Evolutionary conservation across 2,329 filamentous ascomycete genomes (phyloP).

Genomic region (Metarhizium humberi): DNA sequence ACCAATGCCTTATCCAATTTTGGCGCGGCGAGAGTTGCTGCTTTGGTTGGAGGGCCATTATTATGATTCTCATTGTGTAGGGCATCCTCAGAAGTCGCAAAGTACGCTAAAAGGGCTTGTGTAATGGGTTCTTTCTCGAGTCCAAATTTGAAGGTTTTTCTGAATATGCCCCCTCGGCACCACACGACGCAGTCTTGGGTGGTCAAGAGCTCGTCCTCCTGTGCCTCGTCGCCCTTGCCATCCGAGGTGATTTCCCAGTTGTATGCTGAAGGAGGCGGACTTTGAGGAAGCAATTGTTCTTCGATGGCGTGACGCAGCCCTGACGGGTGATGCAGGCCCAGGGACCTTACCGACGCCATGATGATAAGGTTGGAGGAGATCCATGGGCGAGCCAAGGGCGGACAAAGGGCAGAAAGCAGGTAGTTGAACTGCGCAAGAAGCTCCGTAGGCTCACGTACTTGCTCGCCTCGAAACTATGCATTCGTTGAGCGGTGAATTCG

Average conservation of each 20-base stretch:
- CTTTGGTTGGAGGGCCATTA: neutral
- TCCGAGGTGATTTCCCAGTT: conserved; percentile 59
- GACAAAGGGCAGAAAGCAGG: neutral
- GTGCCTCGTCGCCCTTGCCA: conserved; percentile 26
- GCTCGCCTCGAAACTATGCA: neutral
- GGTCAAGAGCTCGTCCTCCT: conserved; percentile 72
- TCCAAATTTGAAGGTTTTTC: conserved; percentile 78
- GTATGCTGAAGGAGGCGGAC: conserved; percentile 59
- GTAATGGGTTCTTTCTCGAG: conserved; percentile 76
- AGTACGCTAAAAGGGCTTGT: conserved; percentile 81
- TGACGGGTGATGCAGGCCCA: conserved; percentile 83
- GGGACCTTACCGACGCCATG: conserved; percentile 87
- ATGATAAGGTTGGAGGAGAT: conserved; percentile 14
- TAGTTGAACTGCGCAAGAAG: neutral
- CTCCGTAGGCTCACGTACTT: neutral
- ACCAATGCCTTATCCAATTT: conserved; percentile 62
- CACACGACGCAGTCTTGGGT: conserved; percentile 74
- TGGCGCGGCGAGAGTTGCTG: conserved; percentile 9
- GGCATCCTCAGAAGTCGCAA: conserved; percentile 47
- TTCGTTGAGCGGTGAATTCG: neutral
- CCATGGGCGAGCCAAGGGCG: conserved; percentile 18
- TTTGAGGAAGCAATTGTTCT: conserved; percentile 64
- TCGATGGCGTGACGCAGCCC: conserved; percentile 75
- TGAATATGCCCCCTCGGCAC: conserved; percentile 78
- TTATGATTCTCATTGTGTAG: neutral